Conservation (phyloP, 345 rosid species). For the Melastoma malabathricum region DNA sequence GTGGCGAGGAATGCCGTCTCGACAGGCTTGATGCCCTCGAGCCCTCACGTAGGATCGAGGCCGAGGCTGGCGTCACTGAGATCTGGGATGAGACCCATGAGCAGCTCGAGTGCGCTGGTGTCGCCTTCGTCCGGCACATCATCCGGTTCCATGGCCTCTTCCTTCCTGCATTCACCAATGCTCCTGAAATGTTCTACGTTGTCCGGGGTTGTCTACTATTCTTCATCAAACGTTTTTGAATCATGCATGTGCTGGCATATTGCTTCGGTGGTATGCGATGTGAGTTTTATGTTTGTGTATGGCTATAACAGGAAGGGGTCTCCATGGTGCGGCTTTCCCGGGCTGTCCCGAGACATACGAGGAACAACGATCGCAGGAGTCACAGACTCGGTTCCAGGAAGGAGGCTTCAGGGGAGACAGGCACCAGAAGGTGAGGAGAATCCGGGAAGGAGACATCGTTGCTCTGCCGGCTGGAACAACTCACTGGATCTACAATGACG, state of each 20-base stretch:
- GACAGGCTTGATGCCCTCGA: conserved; percentile 17
- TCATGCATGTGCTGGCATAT: neutral
- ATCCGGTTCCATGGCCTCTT: conserved; percentile 21
- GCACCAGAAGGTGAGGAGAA: conserved; percentile 22
- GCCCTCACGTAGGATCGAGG: conserved; percentile 16
- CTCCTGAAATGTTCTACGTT: conserved; percentile 27
- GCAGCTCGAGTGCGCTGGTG: conserved; percentile 34
- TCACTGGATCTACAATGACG: conserved; percentile 39
- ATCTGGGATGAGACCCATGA: conserved; percentile 25
- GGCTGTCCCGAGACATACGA: conserved; percentile 34
- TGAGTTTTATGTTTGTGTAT: neutral
- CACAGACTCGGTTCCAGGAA: neutral
- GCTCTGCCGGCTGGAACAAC: conserved; percentile 33
- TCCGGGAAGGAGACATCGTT: conserved; percentile 26
- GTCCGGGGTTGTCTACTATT: conserved; percentile 16
- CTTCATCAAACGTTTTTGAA: neutral
- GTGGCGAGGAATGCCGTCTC: conserved; percentile 22
- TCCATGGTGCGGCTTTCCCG: conserved; percentile 20
- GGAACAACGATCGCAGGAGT: conserved; percentile 2
- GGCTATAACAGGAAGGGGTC: conserved; percentile 13
- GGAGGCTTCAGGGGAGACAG: conserved; percentile 4
- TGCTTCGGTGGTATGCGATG: neutral
- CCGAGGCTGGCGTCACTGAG: conserved; percentile 33
- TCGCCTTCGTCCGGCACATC: conserved; percentile 23
- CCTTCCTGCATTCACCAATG: conserved; percentile 25